A percentile compares a stretch with the other conserved stretches of the same genome.
Evolutionary conservation across 176 grass and related monocot species (phyloP).

Genomic region (Raddia guianensis): DNA sequence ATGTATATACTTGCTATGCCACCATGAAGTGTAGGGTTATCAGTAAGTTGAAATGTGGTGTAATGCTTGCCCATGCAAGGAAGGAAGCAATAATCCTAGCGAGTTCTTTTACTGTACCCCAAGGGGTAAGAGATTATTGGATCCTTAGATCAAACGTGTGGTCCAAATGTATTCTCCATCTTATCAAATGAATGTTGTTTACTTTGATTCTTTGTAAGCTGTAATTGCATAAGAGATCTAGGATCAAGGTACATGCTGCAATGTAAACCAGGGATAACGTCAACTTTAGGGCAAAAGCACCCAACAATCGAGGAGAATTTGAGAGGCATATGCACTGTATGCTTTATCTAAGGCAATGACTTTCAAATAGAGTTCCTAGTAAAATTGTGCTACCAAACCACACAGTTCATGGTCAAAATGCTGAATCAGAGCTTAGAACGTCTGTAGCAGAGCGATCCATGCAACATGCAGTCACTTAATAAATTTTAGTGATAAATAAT

Average conservation of each 20-base stretch:
- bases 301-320: background rate
- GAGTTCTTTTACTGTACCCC: too few relatives aligned
- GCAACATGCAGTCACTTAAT: background rate
- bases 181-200: background rate
- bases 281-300: background rate
- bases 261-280: background rate
- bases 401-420: background rate
- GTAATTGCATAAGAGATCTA: background rate
- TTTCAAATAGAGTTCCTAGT: background rate
- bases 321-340: background rate
- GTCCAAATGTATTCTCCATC: too few relatives aligned
- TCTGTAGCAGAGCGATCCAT: background rate
- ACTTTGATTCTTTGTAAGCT: background rate
- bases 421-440: background rate
- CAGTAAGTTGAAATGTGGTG: constrained; percentile 7
- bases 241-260: background rate
- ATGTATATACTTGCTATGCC: constrained; percentile 33
- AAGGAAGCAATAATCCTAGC: background rate
- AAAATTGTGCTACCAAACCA: background rate
- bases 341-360: background rate
- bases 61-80: background rate
- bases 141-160: too few relatives aligned
- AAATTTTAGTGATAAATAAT: constrained; percentile 19
- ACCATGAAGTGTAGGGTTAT: constrained; percentile 1
- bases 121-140: too few relatives aligned